These are phyloP conservation scores for Aspergillus sp. DNA, from an alignment of 2,329 filamentous ascomycete species.

Conservation along the genomic window DNA sequence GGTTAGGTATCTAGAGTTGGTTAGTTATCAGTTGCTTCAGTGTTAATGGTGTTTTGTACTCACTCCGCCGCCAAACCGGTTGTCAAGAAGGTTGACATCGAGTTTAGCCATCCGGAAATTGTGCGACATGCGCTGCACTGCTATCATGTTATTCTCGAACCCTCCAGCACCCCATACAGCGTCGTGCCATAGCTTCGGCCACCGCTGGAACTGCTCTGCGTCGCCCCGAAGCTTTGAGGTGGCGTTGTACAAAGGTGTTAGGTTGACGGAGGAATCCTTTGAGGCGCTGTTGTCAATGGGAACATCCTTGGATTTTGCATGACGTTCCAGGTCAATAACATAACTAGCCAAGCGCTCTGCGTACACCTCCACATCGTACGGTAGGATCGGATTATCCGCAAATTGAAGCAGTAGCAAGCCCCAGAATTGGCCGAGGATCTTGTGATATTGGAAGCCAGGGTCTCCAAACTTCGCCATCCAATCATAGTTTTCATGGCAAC, in stretches of 20 bases:
- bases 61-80: constrained; percentile 71
- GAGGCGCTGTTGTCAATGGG: constrained; percentile 20
- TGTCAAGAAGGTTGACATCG: constrained; percentile 78
- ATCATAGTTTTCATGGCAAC: constrained; percentile 85
- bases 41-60: constrained; percentile 34
- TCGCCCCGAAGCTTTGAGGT: constrained; percentile 60
- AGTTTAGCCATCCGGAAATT: constrained; percentile 79
- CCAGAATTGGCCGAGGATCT: constrained; percentile 74
- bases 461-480: constrained; percentile 82
- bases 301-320: constrained; percentile 58
- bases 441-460: constrained; percentile 79
- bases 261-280: constrained; percentile 44
- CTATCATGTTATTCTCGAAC: constrained; percentile 71
- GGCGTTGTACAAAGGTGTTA: constrained; percentile 64
- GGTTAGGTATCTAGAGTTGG: constrained; percentile 67
- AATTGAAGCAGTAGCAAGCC: constrained; percentile 82
- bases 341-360: constrained; percentile 65
- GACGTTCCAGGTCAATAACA: constrained; percentile 65
- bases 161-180: constrained; percentile 69
- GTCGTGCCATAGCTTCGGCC: constrained; percentile 75
- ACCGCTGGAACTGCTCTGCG: constrained; percentile 67
- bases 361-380: constrained; percentile 77
- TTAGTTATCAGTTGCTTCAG: constrained; percentile 9
- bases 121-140: constrained; percentile 67
- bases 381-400: constrained; percentile 75